These are phyloP conservation scores for Prototheca wickerhamii DNA, from an alignment of 163 green algal species.

Conservation along the genomic window DNA sequence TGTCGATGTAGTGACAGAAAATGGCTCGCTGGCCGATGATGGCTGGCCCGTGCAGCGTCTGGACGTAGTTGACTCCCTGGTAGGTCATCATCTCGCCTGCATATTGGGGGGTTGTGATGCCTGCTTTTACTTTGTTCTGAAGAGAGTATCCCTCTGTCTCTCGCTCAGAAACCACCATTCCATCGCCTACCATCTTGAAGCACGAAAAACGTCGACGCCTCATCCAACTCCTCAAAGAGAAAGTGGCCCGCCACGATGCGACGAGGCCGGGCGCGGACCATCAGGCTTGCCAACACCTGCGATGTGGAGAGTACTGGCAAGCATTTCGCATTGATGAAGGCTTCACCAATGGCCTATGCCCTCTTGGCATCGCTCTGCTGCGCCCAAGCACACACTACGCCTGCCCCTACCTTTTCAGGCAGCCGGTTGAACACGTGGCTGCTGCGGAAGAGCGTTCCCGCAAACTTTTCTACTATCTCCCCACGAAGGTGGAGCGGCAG, in stretches of 20 bases:
- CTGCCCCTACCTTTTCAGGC: neutral
- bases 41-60: constrained; percentile 6
- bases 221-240: constrained; percentile 42
- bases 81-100: constrained; percentile 4
- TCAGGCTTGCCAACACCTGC: constrained; percentile 6
- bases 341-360: no score
- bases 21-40: constrained; percentile 4
- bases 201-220: constrained; percentile 43
- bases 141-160: no score
- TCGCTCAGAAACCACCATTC: no score
- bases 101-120: neutral
- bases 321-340: no score
- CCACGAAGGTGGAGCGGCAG: constrained; percentile 26
- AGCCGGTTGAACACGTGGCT: constrained; percentile 3
- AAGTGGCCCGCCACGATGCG: constrained; percentile 33
- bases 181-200: constrained; percentile 12
- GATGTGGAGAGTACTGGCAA: constrained; percentile 1
- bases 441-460: neutral
- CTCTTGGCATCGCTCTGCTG: neutral
- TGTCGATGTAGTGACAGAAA: neutral
- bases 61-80: neutral
- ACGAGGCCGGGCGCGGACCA: neutral
- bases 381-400: neutral
- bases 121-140: neutral
- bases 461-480: constrained; percentile 11